Percentiles rank a stretch among this genome's conserved stretches.
These are phyloP conservation scores for Apophysomyces ossiformis DNA, from an alignment of 371 early-diverging fungal genomes.

Conservation along the genomic window DNA sequence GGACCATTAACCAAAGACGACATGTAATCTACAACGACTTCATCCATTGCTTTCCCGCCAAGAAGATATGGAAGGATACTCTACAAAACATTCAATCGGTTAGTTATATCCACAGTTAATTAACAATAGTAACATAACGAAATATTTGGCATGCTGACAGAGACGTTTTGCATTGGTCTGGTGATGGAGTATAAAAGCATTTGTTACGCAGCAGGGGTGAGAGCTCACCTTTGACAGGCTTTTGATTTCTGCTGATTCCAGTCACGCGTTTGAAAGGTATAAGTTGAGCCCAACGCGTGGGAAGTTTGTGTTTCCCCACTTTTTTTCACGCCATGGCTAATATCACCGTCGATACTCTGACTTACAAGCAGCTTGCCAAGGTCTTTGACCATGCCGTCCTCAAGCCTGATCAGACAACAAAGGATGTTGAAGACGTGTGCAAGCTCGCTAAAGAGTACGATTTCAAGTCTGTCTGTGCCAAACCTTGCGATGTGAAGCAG, in stretches of 20 bases:
- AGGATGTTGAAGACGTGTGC: slow-evolving; percentile 64
- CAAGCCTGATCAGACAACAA: slow-evolving; percentile 61
- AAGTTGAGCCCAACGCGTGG: not conserved
- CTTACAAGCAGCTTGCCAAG: slow-evolving; percentile 58
- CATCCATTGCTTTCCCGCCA: too few species aligned
- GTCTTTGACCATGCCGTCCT: slow-evolving; percentile 72
- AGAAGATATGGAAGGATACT: too few species aligned
- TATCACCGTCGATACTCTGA: slow-evolving; percentile 53
- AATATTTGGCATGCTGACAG: too few species aligned
- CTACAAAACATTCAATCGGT: too few species aligned
- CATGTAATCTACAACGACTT: too few species aligned
- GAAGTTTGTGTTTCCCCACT: not conserved
- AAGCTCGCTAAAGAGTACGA: slow-evolving; percentile 58
- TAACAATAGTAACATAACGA: too few species aligned
- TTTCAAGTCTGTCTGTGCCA: slow-evolving; percentile 67
- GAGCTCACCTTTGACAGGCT: too few species aligned
- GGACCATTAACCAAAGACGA: too few species aligned
- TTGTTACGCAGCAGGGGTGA: too few species aligned
- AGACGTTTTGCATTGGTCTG: too few species aligned
- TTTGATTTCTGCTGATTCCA: not conserved
- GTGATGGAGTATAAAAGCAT: too few species aligned
- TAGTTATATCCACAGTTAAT: too few species aligned
- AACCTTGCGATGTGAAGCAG: slow-evolving; percentile 67
- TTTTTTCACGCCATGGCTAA: slow-evolving; percentile 28
- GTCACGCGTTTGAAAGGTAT: slow-evolving; percentile 7